A percentile compares a stretch with the other conserved stretches of the same genome.
Conservation (phyloP, 257 asterid genomes). For the Osmanthus fragrans region DNA sequence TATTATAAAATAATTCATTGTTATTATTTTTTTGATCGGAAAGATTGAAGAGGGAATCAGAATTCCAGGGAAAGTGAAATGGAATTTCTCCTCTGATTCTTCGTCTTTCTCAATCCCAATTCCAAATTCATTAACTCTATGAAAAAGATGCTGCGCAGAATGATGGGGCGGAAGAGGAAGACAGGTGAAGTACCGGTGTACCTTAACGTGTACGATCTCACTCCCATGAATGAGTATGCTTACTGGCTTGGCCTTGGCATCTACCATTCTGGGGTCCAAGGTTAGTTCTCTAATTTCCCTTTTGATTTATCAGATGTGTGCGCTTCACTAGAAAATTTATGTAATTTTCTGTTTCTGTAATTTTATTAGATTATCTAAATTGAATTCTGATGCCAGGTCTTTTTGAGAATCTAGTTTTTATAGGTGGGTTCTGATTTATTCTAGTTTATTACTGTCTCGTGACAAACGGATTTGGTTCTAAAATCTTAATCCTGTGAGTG, state of each 20-base stretch:
- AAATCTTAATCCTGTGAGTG: neutral
- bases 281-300: constrained; percentile 21
- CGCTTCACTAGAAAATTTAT: neutral
- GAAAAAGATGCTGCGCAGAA: constrained; percentile 45
- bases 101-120: constrained; percentile 12
- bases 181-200: constrained; percentile 56
- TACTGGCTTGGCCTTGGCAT: constrained; percentile 78
- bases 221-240: constrained; percentile 68
- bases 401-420: neutral
- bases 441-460: neutral
- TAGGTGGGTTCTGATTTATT: neutral
- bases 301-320: neutral
- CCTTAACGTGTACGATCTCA: constrained; percentile 70
- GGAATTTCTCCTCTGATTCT: constrained; percentile 15
- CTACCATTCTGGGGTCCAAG: constrained; percentile 71
- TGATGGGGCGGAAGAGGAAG: constrained; percentile 54
- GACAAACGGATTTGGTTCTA: neutral
- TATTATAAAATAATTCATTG: neutral
- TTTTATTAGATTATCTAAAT: neutral
- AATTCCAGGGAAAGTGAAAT: constrained; percentile 3
- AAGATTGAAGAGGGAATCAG: neutral
- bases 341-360: neutral
- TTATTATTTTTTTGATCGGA: too few relatives aligned
- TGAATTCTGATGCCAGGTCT: neutral
- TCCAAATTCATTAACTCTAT: neutral